Base-by-base conservation (phyloP, 163 green algal genomes). In the Scenedesmus sp. region DNA sequence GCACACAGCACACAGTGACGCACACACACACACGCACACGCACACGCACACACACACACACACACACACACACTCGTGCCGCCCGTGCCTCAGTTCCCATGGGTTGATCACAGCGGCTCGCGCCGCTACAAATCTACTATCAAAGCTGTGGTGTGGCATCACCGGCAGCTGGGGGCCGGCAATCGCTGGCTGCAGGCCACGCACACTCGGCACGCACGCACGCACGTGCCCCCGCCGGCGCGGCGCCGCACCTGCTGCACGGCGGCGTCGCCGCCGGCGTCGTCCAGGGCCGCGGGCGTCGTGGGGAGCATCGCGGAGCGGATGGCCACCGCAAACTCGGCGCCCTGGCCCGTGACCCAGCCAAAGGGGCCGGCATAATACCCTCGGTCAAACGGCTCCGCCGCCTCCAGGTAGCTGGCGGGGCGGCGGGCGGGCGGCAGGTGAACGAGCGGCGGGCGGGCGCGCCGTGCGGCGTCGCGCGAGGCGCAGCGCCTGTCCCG, bases 251-350 rank as follows among this genome's bases (percentile, higher is more conserved):
- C 31, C 64, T 58, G 62, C 11, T 47, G 70, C 70, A 3, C 34
- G 34, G 33, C 47, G 39, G 24, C 33, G 60, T 31, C 17, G 45
- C 44, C 63, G 53, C 36, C 70, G 36, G 13, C 60, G 6, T 10
- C 39, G 10, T 47, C 39, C 6, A 6, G 7, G 10, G 63, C 51
- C 60, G 42, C 33, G 45, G 56, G 14, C 22, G 9, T 48, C 53
- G n/a, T 29, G 22, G 84, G 73, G 14, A 98, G 75, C 13, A 99
- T 87, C 0, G 94, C 95, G 9, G 93, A 98, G 29, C 96, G 87
- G 76, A 99, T 99, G 33, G 94, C 96, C 10, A 99, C 96, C 4
- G 91, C 90, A 90, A 99, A 99, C 88, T 99, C 96, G 1, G 92
- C 90, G 0, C 86, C 90, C 24, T 79, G 79, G 6, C 90, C 90